Base-by-base conservation (phyloP, 768 basidiomycete species). In the Lactifluus echinatus region DNA sequence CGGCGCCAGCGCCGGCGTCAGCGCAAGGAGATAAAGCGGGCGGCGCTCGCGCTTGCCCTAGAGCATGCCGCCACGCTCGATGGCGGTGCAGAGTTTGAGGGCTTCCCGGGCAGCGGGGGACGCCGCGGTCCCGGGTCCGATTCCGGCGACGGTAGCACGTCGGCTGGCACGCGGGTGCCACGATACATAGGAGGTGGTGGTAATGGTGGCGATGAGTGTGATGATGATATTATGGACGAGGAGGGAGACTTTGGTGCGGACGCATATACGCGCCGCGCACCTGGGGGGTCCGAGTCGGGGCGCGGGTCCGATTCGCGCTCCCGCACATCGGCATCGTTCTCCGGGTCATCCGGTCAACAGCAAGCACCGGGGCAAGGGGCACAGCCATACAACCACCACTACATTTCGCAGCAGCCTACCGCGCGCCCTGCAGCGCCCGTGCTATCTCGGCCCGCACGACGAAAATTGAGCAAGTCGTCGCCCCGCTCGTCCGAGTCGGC, bases 221-320 rank as follows among this genome's bases (percentile, higher is more conserved):
- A 69, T 0, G 74, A 75, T 23, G 82, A 81, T 24, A 76, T 73
- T 1, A 72, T 72, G 0, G 76, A 77, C 23, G 80, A 77, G 12
- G 77, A 75, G 12, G 73, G 70, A 17, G 85, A 87, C 68, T 72
- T 87, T 19, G 85, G 79, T 40, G 85, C 79, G 1, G 75, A 73
- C 40, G 57, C 77, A 11, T 86, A 86, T 66, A 64, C 77, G 6
- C 72, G 62, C n/a, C 61, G 65, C 2, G 53, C 66, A 23, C 45
- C 64, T 10, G 56, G 75, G 37, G 72, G 69, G 42, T 67, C 70
- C 15, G 68, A 66, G 0, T 66, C 71, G 2, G 67, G 65, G 4
- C 57, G 57, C 12, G 79, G 76, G 24, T 85, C 84, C 0, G 80
- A 83, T 56, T 83, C 81, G 4, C 79, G 76, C 34, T 85, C 83